Base-by-base conservation (phyloP, 192 early-diverging fungal genomes). In the Rhizophagus prolifer region DNA sequence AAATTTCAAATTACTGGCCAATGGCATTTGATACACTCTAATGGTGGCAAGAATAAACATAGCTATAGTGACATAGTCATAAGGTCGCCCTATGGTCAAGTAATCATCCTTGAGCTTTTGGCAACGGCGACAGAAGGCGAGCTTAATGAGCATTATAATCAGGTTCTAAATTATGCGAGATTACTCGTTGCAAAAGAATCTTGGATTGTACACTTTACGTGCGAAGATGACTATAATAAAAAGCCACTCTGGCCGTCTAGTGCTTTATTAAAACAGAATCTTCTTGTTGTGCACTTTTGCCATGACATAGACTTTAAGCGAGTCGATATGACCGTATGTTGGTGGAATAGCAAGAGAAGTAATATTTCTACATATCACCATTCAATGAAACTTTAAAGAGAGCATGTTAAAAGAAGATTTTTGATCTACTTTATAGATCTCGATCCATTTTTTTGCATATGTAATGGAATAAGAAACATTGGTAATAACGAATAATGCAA, bases 1-100 rank as follows among this genome's bases (percentile, higher is more conserved):
- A 19, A 19, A 14, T 72, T 78, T 70, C 59, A 4, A 72, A 30
- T 78, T 26, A 78, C 77, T n/a, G 70, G 77, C 46, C 77, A 78
- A 62, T 78, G 77, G 77, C 77, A 78, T 10, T 58, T 74, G 44
- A 74, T 63, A 74, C 23, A 46, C 44, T 9, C 0, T 54, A 64
- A 50, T 25, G 60, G 38, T 63, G 9, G 9, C 41, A 44, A 10
- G 41, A 44, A 44, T 44, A 44, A 44, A 44, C 19, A 74, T 74
- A 74, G 62, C 12, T 74, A 74, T 74, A 34, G 61, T 31, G 73
- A 74, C 23, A 74, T 74, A 74, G 38, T 74, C 23, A 74, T 74
- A 19, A 19, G 4, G 2, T 19, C 47, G 16, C 47, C 47, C 16
- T 19, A 4, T 50, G 47, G 16, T 19, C 14, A 64, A 25, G 3